These are phyloP conservation scores for Talaromyces sp. DNA, from an alignment of 2,329 filamentous ascomycete species.

Conservation along the genomic window DNA sequence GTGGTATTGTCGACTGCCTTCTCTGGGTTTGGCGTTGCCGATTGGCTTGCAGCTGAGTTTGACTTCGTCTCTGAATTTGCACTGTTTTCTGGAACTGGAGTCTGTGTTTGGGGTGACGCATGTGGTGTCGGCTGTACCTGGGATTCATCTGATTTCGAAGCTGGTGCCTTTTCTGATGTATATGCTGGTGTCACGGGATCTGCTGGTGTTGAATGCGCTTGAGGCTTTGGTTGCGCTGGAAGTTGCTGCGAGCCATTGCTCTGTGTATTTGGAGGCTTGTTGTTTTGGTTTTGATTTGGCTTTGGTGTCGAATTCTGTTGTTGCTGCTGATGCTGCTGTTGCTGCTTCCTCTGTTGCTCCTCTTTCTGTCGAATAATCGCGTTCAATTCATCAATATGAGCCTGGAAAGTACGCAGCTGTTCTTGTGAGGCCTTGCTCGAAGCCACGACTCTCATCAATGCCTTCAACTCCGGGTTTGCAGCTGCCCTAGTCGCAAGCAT, in stretches of 20 bases:
- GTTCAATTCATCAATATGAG: constrained; percentile 47
- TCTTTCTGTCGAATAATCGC: constrained; percentile 42
- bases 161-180: background rate
- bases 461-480: constrained; percentile 43
- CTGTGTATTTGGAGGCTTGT: constrained; percentile 12
- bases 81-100: constrained; percentile 10
- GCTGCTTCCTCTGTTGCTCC: constrained; percentile 31
- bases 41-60: background rate
- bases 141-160: background rate
- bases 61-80: background rate
- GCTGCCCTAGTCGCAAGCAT: constrained; percentile 48
- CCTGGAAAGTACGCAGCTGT: constrained; percentile 45
- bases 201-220: constrained; percentile 5
- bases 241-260: constrained; percentile 1
- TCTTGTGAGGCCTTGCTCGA: constrained; percentile 44
- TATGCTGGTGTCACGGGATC: background rate
- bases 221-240: background rate
- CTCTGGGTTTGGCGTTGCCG: background rate
- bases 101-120: constrained; percentile 8
- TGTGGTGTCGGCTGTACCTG: constrained; percentile 7
- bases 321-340: constrained; percentile 18
- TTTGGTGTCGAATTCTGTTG: background rate
- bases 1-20: constrained; percentile 6
- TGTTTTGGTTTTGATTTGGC: background rate
- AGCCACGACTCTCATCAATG: constrained; percentile 46